A percentile compares a stretch with the other conserved stretches of the same genome.
These are phyloP conservation scores for Cinnamomum micranthum DNA, from an alignment of 164 flowering plant species.

Conservation along the genomic window DNA sequence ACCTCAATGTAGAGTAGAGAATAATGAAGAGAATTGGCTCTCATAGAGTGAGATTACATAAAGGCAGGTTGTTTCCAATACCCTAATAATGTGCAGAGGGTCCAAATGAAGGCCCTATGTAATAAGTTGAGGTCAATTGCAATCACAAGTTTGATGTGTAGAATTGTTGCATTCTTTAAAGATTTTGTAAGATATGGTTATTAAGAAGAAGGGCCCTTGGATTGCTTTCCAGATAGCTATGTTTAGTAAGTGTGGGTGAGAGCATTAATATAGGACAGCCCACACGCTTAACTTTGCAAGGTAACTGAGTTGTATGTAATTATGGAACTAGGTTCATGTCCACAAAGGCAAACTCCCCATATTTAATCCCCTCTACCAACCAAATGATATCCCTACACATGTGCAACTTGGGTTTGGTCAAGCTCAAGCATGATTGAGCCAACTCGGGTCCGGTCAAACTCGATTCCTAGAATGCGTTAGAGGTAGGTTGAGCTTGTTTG, in stretches of 20 bases:
- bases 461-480: no score
- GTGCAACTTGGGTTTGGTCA: background rate
- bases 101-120: no score
- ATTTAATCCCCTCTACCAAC: background rate
- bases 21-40: background rate
- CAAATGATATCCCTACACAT: background rate
- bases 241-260: background rate
- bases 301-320: background rate
- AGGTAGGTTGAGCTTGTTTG: no score
- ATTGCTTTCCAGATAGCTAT: background rate
- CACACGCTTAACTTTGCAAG: background rate
- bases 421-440: no score
- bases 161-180: background rate
- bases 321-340: background rate
- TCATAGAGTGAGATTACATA: background rate
- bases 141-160: background rate
- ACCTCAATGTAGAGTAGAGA: background rate
- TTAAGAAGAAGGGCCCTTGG: background rate
- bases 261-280: background rate
- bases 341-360: background rate
- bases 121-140: background rate
- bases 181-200: background rate
- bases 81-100: no score
- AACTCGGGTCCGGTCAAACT: no score
- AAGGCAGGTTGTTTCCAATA: no score